Evolutionary conservation across 2,329 filamentous ascomycete genomes (phyloP).

Genomic region (Macrophomina pseudophaseolina): DNA sequence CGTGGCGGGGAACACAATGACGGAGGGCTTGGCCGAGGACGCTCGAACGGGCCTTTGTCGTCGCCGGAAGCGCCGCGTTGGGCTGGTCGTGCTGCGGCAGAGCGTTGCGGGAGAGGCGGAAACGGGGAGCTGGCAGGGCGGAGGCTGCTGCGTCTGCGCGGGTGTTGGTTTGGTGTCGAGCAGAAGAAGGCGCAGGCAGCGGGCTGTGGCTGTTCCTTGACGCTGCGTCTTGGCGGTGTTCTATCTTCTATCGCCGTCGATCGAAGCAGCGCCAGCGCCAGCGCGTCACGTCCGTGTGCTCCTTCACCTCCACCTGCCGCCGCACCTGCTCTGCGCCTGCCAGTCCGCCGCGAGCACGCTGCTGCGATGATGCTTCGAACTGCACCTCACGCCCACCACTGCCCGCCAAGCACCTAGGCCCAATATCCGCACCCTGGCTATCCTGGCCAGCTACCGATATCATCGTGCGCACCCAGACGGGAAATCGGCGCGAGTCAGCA

Average conservation of each 20-base stretch:
- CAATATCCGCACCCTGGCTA: not conserved
- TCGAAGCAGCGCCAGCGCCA: not conserved
- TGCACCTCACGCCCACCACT: not conserved
- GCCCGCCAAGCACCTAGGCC: not conserved
- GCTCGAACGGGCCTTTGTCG: slow-evolving; percentile 21
- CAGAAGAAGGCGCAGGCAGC: not conserved
- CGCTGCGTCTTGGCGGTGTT: slow-evolving; percentile 11
- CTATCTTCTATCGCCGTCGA: slow-evolving; percentile 2
- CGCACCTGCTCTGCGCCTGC: not conserved
- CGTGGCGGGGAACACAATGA: slow-evolving; percentile 28
- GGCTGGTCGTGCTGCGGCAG: not conserved
- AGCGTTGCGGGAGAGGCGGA: not conserved
- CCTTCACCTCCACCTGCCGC: not conserved
- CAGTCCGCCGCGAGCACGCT: not conserved
- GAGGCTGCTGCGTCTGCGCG: not conserved
- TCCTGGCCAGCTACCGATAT: not conserved
- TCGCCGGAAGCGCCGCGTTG: slow-evolving; percentile 1
- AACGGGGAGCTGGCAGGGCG: not conserved
- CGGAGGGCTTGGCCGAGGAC: slow-evolving; percentile 19
- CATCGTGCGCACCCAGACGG: not conserved
- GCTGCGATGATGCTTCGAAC: not conserved
- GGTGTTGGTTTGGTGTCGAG: not conserved
- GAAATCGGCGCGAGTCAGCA: slow-evolving; percentile 12
- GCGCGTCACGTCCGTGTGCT: not conserved
- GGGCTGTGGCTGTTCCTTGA: slow-evolving; percentile 1